Evolutionary conservation across 352 stramenopile species (phyloP).

Genomic region (Phytopythium cucurbitacearum): DNA sequence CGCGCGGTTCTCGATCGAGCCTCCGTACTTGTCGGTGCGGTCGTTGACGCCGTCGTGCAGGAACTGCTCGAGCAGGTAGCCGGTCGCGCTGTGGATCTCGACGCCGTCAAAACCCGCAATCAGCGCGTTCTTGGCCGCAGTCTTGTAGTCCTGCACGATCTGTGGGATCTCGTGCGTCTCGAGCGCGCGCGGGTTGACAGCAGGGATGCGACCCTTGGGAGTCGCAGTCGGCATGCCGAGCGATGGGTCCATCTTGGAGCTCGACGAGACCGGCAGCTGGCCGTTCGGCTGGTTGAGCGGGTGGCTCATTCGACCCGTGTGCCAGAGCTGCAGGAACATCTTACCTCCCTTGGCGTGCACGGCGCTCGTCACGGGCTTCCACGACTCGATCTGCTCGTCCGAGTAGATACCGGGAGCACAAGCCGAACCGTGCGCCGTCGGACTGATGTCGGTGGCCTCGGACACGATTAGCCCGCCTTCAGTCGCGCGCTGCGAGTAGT

Average conservation of each 20-base stretch:
- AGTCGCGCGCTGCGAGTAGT: conserved; percentile 31
- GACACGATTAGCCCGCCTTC: conserved; percentile 46
- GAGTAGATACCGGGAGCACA: conserved; percentile 42
- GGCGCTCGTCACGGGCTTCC: conserved; percentile 48
- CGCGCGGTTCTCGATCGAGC: conserved; percentile 69
- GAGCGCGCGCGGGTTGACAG: conserved; percentile 51
- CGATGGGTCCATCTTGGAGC: conserved; percentile 25
- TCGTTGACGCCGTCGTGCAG: conserved; percentile 64
- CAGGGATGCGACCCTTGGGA: conserved; percentile 22
- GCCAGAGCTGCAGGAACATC: conserved; percentile 30
- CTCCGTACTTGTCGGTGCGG: conserved; percentile 75
- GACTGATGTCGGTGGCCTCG: conserved; percentile 42
- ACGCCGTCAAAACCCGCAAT: conserved; percentile 85
- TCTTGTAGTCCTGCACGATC: conserved; percentile 65
- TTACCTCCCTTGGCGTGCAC: conserved; percentile 47
- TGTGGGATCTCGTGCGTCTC: conserved; percentile 67
- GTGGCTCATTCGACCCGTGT: conserved; percentile 22
- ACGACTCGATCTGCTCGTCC: conserved; percentile 32
- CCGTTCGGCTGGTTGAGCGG: conserved; percentile 33
- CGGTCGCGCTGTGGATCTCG: conserved; percentile 82
- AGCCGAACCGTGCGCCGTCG: conserved; percentile 21
- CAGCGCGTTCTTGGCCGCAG: conserved; percentile 61
- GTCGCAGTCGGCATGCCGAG: conserved; percentile 20
- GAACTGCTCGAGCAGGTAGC: conserved; percentile 89
- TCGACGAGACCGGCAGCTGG: conserved; percentile 44